Conservation (phyloP, 23 red algal genomes). For the Gracilaria caudata region DNA sequence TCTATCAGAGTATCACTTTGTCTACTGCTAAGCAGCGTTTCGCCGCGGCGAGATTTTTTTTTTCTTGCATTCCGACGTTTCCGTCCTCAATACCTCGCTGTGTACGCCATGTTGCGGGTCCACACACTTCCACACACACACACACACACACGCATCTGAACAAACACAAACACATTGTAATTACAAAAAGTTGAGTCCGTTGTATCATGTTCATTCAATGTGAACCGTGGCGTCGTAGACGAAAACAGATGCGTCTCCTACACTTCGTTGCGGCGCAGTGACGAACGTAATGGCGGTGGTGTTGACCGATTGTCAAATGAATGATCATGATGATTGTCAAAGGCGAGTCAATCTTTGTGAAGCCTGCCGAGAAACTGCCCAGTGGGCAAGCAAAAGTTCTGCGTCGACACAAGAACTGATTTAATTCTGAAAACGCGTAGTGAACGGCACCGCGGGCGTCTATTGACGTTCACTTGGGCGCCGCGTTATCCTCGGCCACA, state of each 20-base stretch:
- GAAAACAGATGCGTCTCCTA: slow-evolving; percentile 31
- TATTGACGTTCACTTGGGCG: too few relatives aligned
- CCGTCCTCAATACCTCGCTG: too few relatives aligned
- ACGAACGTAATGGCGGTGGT: slow-evolving; percentile 33
- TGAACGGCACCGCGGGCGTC: too few relatives aligned
- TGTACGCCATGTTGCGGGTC: neutral
- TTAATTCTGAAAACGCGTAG: too few relatives aligned
- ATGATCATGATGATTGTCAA: too few relatives aligned
- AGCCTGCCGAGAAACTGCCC: too few relatives aligned
- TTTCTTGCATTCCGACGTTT: too few relatives aligned
- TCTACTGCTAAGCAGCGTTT: slow-evolving; percentile 40
- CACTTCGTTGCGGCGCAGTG: slow-evolving; percentile 23
- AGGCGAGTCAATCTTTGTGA: slow-evolving; percentile 33
- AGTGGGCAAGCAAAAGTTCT: too few relatives aligned
- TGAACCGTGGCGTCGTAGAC: slow-evolving; percentile 43
- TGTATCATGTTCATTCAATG: neutral
- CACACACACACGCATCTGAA: too few relatives aligned
- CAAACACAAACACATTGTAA: neutral
- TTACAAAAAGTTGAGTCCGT: neutral
- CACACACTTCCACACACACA: neutral
- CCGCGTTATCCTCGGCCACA: too few relatives aligned
- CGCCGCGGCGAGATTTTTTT: too few relatives aligned
- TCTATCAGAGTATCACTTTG: slow-evolving; percentile 73
- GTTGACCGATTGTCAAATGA: slow-evolving; percentile 9
- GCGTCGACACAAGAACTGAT: too few relatives aligned